Evolutionary conservation across 1,284 basidiomycete genomes (phyloP).

Genomic region (Mixia osmundae): DNA sequence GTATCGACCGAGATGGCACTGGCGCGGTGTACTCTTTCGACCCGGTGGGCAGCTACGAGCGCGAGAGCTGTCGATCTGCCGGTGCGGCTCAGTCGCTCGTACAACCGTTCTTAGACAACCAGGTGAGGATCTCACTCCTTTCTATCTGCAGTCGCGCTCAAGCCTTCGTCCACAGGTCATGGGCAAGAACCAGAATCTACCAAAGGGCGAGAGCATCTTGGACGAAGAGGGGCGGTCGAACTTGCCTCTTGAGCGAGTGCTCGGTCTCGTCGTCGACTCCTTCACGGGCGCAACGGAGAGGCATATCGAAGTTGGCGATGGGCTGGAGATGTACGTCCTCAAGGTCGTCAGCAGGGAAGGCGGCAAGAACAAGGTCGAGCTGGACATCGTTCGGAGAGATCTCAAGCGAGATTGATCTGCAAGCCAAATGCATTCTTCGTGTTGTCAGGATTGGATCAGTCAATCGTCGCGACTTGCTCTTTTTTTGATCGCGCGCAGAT

Average conservation of each 20-base stretch:
- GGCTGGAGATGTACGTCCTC: conserved; percentile 69
- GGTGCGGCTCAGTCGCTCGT: conserved; percentile 73
- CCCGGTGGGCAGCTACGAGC: conserved; percentile 83
- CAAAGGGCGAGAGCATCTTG: conserved; percentile 23
- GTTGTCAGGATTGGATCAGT: too few species aligned
- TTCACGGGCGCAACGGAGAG: conserved; percentile 83
- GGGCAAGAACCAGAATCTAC: conserved; percentile 65
- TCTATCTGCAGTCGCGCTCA: conserved; percentile 16
- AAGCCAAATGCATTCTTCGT: too few species aligned
- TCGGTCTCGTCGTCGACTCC: conserved; percentile 71
- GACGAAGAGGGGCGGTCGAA: conserved; percentile 38
- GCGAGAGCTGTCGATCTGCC: conserved; percentile 77
- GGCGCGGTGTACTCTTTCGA: conserved; percentile 94
- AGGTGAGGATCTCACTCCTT: conserved; percentile 29
- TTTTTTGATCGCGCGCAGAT: too few species aligned
- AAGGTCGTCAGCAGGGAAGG: conserved; percentile 5
- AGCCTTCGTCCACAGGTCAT: conserved; percentile 43
- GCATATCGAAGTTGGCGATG: conserved; percentile 92
- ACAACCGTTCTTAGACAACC: conserved; percentile 89
- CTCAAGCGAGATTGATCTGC: conserved; percentile 14
- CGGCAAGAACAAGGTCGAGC: conserved; percentile 6
- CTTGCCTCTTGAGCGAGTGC: conserved; percentile 51
- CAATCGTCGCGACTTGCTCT: too few species aligned
- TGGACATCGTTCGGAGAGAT: conserved; percentile 10
- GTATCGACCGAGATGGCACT: conserved; percentile 34